Base-by-base conservation (phyloP, 805 yeast genomes). In the Maudiozyma bulderi region DNA sequence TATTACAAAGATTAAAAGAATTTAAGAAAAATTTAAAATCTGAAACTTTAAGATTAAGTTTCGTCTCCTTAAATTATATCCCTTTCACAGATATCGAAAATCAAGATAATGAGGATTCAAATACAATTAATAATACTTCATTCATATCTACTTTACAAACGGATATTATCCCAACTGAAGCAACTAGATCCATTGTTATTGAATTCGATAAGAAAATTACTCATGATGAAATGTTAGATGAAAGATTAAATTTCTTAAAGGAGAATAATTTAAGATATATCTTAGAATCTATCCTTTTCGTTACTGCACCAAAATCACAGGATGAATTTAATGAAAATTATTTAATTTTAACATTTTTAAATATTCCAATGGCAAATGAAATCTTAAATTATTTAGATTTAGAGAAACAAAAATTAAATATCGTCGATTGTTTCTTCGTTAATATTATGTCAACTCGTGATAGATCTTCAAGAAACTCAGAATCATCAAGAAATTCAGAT, bases 111-210 rank as follows among this genome's bases (percentile, higher is more conserved):
- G 38, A 35, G 14, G 38, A 42, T 3, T 71, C 70, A 50, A 65
- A 72, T 43, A 14, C 38, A n/a, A 35, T 35, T n/a, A n/a, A 35
- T n/a, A 72, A 68, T 45, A 74, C 74, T 57, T 75, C 74, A 37
- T 20, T 30, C 47, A 47, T 8, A 44, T 48, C 29, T 47, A 50
- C 1, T 45, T 47, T 61, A 28, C 58, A 54, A 32, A 47, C 48
- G 14, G 57, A 60, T 40, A 52, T 60, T 9, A 33, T 57, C 8
- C 54, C 55, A 31, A 47, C 48, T 43, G 66, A 64, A 29, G 64
- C 67, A 1, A 58, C 68, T 6, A 54, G 68, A 45, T 58, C 64
- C 1, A 44, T 64, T 34, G 53, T 51, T 10, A 40, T 64, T 11
- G 60, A 56, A 34, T 55, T 63, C 11, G 45, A 56, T 29, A 33